These are phyloP conservation scores for Lizanozyma gosingica DNA, from an alignment of 1,139 yeast species.

Conservation along the genomic window DNA sequence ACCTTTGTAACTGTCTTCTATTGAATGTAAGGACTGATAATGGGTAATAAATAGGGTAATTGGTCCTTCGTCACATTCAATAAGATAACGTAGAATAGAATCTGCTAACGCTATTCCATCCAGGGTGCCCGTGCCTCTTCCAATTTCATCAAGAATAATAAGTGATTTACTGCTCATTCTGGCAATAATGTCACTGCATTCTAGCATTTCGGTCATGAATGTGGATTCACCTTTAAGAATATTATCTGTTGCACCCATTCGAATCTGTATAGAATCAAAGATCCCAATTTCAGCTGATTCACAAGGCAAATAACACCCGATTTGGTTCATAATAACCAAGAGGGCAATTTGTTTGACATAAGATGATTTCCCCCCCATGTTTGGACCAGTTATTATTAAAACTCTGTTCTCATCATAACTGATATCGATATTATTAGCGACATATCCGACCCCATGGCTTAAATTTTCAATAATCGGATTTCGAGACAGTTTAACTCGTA, in stretches of 20 bases:
- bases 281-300: slow-evolving; percentile 43
- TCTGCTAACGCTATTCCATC: slow-evolving; percentile 89
- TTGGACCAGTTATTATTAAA: slow-evolving; percentile 63
- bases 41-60: slow-evolving; percentile 79
- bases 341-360: slow-evolving; percentile 58
- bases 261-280: slow-evolving; percentile 45
- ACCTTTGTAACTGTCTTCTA: slow-evolving; percentile 32
- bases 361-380: slow-evolving; percentile 75
- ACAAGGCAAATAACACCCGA: slow-evolving; percentile 39
- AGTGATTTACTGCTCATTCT: slow-evolving; percentile 40
- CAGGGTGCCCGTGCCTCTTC: slow-evolving; percentile 77
- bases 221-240: slow-evolving; percentile 63
- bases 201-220: slow-evolving; percentile 66
- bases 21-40: slow-evolving; percentile 60
- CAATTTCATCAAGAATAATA: slow-evolving; percentile 56
- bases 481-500: slow-evolving; percentile 52
- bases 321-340: slow-evolving; percentile 43
- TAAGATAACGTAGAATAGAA: slow-evolving; percentile 59
- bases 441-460: slow-evolving; percentile 35
- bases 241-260: slow-evolving; percentile 74
- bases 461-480: slow-evolving; percentile 73
- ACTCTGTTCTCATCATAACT: slow-evolving; percentile 36
- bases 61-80: slow-evolving; percentile 37
- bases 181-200: slow-evolving; percentile 49
- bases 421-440: slow-evolving; percentile 62